Conservation (phyloP, 139 green algal species). For the Chlorella sp. region DNA sequence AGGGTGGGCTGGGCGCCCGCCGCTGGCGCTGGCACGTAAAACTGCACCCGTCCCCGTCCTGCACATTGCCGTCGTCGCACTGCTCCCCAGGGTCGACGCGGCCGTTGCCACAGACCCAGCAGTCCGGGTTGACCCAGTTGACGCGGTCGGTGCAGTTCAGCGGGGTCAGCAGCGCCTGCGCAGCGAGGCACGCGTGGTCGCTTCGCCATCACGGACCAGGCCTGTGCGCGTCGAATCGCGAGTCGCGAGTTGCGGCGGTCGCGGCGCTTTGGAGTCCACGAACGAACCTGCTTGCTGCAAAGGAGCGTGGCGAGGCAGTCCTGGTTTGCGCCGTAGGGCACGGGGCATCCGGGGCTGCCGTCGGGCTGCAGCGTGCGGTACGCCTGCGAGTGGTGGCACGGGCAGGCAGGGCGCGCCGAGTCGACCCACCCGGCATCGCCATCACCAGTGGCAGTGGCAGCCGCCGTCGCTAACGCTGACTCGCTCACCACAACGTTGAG, state of each 20-base stretch:
- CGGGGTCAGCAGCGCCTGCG: background rate
- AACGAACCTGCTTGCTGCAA: too few relatives aligned
- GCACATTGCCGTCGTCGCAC: background rate
- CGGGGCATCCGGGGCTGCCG: background rate
- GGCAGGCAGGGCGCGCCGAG: too few relatives aligned
- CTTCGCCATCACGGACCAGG: too few relatives aligned
- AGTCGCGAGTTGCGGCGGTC: too few relatives aligned
- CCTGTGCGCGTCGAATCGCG: too few relatives aligned
- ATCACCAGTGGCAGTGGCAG: too few relatives aligned
- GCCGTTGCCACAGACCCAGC: background rate
- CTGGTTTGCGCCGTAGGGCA: background rate
- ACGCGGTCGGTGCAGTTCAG: background rate
- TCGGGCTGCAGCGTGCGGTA: background rate
- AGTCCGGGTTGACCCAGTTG: background rate
- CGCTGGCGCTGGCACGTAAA: too few relatives aligned
- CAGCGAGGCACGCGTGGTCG: too few relatives aligned
- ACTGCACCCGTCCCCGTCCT: background rate
- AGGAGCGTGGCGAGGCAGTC: background rate
- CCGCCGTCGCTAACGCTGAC: too few relatives aligned
- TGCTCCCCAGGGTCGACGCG: background rate
- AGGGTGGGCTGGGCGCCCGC: too few relatives aligned
- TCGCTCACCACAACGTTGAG: background rate
- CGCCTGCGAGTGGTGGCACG: background rate
- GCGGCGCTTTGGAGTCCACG: too few relatives aligned
- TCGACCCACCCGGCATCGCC: too few relatives aligned